Conservation (phyloP, 164 flowering plant genomes). For the Annona cherimola region DNA sequence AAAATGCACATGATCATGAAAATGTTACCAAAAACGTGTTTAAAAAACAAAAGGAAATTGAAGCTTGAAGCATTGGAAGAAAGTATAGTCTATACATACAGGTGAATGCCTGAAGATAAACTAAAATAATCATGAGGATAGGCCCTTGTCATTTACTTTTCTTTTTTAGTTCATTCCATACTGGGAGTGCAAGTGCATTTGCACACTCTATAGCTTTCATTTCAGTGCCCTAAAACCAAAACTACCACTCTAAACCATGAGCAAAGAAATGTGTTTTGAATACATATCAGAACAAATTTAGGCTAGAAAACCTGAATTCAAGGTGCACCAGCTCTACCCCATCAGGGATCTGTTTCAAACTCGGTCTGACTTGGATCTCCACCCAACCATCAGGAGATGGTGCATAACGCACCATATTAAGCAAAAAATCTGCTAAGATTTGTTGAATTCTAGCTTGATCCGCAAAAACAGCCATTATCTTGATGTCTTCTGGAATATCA, state of each 20-base stretch:
- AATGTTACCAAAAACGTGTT: no score
- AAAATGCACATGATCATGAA: no score
- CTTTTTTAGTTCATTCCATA: not conserved
- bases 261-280: not conserved
- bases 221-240: not conserved
- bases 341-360: constrained; percentile 47
- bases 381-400: constrained; percentile 95
- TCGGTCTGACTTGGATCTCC: constrained; percentile 75
- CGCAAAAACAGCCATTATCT: constrained; percentile 62
- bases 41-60: no score
- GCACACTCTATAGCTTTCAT: no score
- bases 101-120: not conserved
- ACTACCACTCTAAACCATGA: not conserved
- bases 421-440: constrained; percentile 70
- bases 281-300: not conserved
- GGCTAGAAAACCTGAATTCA: constrained; percentile 67
- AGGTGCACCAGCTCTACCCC: constrained; percentile 37
- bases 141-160: not conserved
- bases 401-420: constrained; percentile 74
- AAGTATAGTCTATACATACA: no score
- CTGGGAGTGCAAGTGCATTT: no score
- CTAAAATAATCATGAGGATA: not conserved
- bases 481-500: constrained; percentile 88
- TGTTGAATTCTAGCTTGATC: constrained; percentile 90
- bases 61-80: not conserved